Evolutionary conservation across 345 rosid species (phyloP).

Genomic region (Turnera subulata): DNA sequence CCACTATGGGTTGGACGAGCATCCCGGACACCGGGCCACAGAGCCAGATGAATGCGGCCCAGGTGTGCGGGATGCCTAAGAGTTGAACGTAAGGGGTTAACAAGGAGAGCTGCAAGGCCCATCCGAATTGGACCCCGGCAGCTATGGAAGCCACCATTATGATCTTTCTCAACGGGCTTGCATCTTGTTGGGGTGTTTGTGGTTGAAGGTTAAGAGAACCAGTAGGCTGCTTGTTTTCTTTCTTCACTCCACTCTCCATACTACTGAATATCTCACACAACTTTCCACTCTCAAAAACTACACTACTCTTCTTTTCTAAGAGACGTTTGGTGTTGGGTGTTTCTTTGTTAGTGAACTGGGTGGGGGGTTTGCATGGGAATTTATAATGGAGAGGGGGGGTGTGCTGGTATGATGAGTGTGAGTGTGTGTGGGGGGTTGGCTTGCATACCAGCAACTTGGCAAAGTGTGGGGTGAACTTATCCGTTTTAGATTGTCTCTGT

Average conservation of each 20-base stretch:
- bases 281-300: not conserved
- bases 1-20: slow-evolving; percentile 83
- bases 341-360: not conserved
- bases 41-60: slow-evolving; percentile 91
- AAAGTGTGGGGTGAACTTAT: too few species aligned
- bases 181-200: not conserved
- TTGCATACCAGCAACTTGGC: too few species aligned
- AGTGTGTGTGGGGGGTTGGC: not conserved
- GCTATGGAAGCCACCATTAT: slow-evolving; percentile 69
- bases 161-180: slow-evolving; percentile 38
- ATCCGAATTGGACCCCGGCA: slow-evolving; percentile 87
- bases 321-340: not conserved
- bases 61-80: slow-evolving; percentile 76
- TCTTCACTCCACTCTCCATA: not conserved
- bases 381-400: not conserved
- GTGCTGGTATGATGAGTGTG: slow-evolving; percentile 9
- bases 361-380: slow-evolving; percentile 10
- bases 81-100: slow-evolving; percentile 85
- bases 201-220: slow-evolving; percentile 4
- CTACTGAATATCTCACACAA: not conserved
- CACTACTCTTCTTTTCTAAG: not conserved
- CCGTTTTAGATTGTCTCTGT: too few species aligned
- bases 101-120: slow-evolving; percentile 89
- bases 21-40: slow-evolving; percentile 91
- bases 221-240: not conserved